Evolutionary conservation across 2,329 filamentous ascomycete genomes (phyloP), one percentile per base, ranked within the genome.

Genomic region (Leptographium lundbergii): DNA sequence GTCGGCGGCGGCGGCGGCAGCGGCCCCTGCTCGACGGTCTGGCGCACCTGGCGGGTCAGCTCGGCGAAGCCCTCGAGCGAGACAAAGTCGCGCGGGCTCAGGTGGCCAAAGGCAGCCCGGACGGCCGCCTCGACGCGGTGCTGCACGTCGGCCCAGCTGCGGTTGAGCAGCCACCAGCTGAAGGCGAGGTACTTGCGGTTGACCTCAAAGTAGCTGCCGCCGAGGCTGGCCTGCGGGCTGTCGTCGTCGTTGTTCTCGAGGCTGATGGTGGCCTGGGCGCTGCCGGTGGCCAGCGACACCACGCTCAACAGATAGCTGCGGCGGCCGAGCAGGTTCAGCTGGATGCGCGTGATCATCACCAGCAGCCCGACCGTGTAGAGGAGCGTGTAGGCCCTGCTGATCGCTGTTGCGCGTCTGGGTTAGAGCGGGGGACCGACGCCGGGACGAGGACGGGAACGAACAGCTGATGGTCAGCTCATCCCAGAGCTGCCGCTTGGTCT

Each of bases 141-240:
- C 80, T 91, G 87, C 59, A 97, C 75, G 60, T 91, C 84, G 64
- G 85, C 83, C 85, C 91, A 97, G 51, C 94, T 94, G 64, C 84
- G 84, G 73, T 99, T 92, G 54, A 99, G 78, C 54, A 99, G 76
- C 91, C 92, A 99, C 94, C 94, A 99, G 73, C 90, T 96, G 71
- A 97, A 95, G 48, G 91, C 95, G 55, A 99, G 78, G 69, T 97
- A 99, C 68, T 89, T 88, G 66, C 91, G 81, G 72, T 99, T 99
- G 39, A 91, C 95, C 71, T 96, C 91, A 65, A 96, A 96, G 71
- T 99, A 94, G 59, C 59, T 61, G 71, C 88, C 92, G 52, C 91
- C 91, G 69, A 95, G 91, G 4, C 85, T 81, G 66, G 91, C 87
- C 58, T 92, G 88, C 22, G 81, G 78, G 67, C 87, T 87, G 69